phyloP scores from a whole-genome alignment of 441 rosid species.

The Sinapis alba region DNA sequence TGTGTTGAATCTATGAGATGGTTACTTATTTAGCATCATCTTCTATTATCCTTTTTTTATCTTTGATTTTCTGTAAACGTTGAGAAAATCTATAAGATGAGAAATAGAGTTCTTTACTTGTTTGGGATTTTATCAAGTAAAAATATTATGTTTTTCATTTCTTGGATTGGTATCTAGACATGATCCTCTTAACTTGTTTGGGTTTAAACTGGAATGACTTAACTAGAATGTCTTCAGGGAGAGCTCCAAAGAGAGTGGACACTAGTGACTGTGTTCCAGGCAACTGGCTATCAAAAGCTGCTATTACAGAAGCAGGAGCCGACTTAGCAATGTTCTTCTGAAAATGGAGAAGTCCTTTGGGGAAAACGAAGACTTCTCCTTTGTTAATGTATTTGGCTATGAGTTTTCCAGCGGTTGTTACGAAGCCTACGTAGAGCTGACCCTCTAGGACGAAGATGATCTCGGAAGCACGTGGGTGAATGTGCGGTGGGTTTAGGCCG shows the following conservation, averaged over 20 bases:
- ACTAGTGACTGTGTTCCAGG: conserved; percentile 74
- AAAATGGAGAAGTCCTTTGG: conserved; percentile 68
- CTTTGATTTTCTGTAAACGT: too few relatives aligned
- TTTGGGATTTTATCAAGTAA: too few relatives aligned
- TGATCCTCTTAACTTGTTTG: conserved; percentile 60
- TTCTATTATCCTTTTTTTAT: not conserved
- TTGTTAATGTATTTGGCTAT: conserved; percentile 51
- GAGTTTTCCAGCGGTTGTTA: conserved; percentile 63
- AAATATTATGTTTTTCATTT: not conserved
- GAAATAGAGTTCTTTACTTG: too few relatives aligned
- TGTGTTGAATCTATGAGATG: not conserved
- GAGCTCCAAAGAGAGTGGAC: conserved; percentile 54
- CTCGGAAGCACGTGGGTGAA: conserved; percentile 82
- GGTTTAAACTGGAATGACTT: conserved; percentile 64
- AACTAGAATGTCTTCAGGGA: conserved; percentile 57
- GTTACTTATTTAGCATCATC: not conserved
- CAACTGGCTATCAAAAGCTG: conserved; percentile 73
- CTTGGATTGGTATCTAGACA: conserved; percentile 45
- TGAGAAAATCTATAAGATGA: too few relatives aligned
- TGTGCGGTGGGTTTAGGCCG: conserved; percentile 77
- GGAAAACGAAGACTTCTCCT: conserved; percentile 71
- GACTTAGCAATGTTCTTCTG: conserved; percentile 59
- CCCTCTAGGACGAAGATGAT: conserved; percentile 68
- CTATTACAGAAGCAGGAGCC: conserved; percentile 50
- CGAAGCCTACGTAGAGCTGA: conserved; percentile 67